phyloP scores from a whole-genome alignment of 2,329 filamentous ascomycete species.

The Parastagonospora avenae region DNA sequence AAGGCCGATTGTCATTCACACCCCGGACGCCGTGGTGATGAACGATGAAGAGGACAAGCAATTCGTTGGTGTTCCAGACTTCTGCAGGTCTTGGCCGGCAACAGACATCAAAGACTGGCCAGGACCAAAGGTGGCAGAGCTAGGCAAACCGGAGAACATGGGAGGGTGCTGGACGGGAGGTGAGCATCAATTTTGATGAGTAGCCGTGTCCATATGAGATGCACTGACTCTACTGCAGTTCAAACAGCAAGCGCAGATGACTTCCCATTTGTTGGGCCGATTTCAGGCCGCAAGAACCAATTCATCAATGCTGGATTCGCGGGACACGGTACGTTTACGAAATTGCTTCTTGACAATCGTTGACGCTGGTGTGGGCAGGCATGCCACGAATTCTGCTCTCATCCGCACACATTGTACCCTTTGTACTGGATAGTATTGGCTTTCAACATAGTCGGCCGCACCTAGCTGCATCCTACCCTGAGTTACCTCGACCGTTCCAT shows the following conservation, averaged over 20 bases:
- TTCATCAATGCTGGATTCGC: constrained; percentile 13
- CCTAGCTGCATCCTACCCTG: constrained; percentile 7
- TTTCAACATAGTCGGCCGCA: constrained; percentile 5
- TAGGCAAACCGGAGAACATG: constrained; percentile 5
- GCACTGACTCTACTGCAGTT: constrained; percentile 1
- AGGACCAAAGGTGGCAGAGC: not conserved
- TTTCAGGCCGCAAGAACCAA: constrained; percentile 5
- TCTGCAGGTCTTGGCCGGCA: constrained; percentile 11
- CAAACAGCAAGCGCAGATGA: constrained; percentile 7
- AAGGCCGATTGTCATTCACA: constrained; percentile 9
- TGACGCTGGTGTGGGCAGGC: not conserved
- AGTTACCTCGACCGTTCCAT: constrained; percentile 11
- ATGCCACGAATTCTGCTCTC: constrained; percentile 13
- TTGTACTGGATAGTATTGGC: constrained; percentile 9
- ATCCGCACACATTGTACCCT: constrained; percentile 9
- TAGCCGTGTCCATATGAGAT: not conserved
- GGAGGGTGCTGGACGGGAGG: constrained; percentile 16
- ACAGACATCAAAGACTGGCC: constrained; percentile 9
- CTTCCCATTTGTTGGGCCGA: constrained; percentile 12
- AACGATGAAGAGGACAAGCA: constrained; percentile 11
- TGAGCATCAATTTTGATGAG: not conserved
- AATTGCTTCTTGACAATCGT: no score
- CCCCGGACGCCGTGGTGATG: constrained; percentile 4
- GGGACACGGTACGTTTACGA: constrained; percentile 10
- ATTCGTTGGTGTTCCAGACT: constrained; percentile 7